A percentile compares a stretch with the other conserved stretches of the same genome.
Evolutionary conservation across 257 asterid species (phyloP).

Genomic region (Solanum megistacrolobum): DNA sequence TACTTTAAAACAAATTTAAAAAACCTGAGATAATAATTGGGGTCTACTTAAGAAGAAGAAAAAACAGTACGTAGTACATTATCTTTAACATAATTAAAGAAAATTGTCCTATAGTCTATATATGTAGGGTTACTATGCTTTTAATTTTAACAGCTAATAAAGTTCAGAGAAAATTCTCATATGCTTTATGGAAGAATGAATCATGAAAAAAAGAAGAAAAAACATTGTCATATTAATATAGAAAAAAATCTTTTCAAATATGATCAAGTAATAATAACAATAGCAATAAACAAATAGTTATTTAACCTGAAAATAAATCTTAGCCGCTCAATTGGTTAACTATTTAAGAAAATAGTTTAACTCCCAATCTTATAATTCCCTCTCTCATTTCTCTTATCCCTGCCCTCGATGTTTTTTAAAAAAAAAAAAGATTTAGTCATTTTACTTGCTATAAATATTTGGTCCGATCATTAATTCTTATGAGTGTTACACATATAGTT

Average conservation of each 20-base stretch:
- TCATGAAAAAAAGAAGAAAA: background rate
- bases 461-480: background rate
- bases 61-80: background rate
- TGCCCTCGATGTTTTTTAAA: background rate
- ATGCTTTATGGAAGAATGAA: background rate
- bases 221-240: background rate
- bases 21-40: background rate
- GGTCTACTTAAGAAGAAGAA: background rate
- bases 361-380: background rate
- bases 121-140: background rate
- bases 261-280: too few relatives aligned
- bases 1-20: background rate
- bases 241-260: background rate
- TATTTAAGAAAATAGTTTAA: too few relatives aligned
- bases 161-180: background rate
- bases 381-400: too few relatives aligned
- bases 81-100: background rate
- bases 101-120: background rate
- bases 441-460: background rate
- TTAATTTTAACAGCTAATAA: background rate
- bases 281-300: background rate
- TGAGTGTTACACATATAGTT: background rate
- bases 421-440: too few relatives aligned
- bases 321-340: too few relatives aligned
- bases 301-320: too few relatives aligned